phyloP scores from a whole-genome alignment of 2,329 filamentous ascomycete genomes.

The Colletotrichum sp. region DNA sequence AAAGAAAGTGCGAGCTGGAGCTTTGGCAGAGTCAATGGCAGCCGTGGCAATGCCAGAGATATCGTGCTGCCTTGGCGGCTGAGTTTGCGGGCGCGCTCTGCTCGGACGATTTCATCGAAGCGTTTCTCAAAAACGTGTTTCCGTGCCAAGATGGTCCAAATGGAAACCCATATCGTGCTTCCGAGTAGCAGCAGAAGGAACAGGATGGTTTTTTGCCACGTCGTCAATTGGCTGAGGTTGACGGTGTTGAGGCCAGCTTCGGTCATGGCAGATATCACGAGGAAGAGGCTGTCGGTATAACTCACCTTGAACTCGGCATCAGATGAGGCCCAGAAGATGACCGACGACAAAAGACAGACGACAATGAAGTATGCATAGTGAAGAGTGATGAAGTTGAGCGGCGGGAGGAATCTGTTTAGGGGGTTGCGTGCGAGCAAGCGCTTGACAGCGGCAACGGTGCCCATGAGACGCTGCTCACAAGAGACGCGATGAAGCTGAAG shows the following conservation, averaged over 20 bases:
- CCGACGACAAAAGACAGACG: constrained; percentile 58
- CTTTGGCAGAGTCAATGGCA: neutral
- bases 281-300: constrained; percentile 70
- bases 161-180: constrained; percentile 68
- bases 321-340: constrained; percentile 66
- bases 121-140: constrained; percentile 66
- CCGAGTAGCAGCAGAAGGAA: constrained; percentile 70
- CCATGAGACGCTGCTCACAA: neutral
- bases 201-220: constrained; percentile 70
- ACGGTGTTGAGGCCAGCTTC: constrained; percentile 71
- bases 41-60: neutral
- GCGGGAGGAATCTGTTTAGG: constrained; percentile 28
- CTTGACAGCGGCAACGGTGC: neutral
- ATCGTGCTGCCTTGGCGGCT: neutral
- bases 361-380: constrained; percentile 71
- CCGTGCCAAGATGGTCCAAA: constrained; percentile 65
- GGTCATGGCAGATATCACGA: constrained; percentile 70
- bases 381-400: constrained; percentile 65
- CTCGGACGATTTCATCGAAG: constrained; percentile 57
- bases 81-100: constrained; percentile 36
- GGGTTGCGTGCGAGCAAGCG: neutral
- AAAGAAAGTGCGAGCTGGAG: neutral
- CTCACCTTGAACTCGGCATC: constrained; percentile 53
- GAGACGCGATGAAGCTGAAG: too few relatives aligned
- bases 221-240: constrained; percentile 66